Percentiles rank a stretch among this genome's conserved stretches.
These are phyloP conservation scores for Cyphellophora europaea DNA, from an alignment of 2,329 filamentous ascomycete species.

Conservation along the genomic window DNA sequence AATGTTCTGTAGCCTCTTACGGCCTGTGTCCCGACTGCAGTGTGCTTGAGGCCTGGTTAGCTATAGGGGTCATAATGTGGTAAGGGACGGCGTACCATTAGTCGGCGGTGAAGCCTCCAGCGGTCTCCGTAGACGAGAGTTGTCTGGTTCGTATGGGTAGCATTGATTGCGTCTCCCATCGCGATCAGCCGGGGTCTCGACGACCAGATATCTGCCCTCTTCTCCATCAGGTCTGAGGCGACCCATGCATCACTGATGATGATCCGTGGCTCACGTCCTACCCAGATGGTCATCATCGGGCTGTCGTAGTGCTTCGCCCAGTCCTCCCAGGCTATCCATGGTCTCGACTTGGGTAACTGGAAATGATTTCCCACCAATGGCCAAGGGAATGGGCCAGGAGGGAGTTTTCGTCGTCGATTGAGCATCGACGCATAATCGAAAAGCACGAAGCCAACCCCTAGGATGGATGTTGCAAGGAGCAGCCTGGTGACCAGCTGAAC, in stretches of 20 bases:
- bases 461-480: constrained; percentile 1
- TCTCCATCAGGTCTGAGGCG: constrained; percentile 24
- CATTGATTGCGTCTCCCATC: constrained; percentile 23
- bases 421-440: constrained; percentile 20
- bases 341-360: constrained; percentile 43
- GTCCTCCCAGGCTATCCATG: constrained; percentile 49
- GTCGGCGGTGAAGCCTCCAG: constrained; percentile 34
- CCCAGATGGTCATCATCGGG: constrained; percentile 48
- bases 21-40: constrained; percentile 45
- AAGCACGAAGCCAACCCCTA: constrained; percentile 5
- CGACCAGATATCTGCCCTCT: constrained; percentile 24
- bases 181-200: constrained; percentile 22
- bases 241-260: constrained; percentile 26
- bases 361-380: constrained; percentile 50
- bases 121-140: constrained; percentile 30
- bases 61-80: background rate
- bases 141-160: constrained; percentile 33
- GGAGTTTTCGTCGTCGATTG: constrained; percentile 24
- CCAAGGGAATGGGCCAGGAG: constrained; percentile 45
- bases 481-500: no score
- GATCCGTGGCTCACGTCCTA: constrained; percentile 30
- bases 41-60: constrained; percentile 24
- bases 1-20: constrained; percentile 43
- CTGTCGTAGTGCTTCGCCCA: constrained; percentile 40
- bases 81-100: constrained; percentile 26